Evolutionary conservation across 768 basidiomycete species (phyloP).

Genomic region (Leccinum imitatum): DNA sequence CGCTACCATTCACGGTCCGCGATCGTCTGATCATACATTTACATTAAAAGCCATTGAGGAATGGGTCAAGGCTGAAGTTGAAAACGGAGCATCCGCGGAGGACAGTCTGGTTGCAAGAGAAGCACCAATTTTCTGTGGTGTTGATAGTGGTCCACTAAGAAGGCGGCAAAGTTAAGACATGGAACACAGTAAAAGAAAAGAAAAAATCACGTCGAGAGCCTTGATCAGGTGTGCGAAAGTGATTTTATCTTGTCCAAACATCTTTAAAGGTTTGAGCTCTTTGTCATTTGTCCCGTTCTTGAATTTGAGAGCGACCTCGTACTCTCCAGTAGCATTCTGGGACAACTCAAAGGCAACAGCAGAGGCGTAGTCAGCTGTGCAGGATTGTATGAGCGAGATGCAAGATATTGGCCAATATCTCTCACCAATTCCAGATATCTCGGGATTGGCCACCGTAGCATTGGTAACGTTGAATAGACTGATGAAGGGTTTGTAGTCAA

Average conservation of each 20-base stretch:
- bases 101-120: constrained; percentile 35
- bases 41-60: constrained; percentile 30
- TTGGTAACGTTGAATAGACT: constrained; percentile 81
- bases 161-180: background rate
- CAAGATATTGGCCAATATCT: constrained; percentile 8
- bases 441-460: constrained; percentile 54
- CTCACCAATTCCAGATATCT: constrained; percentile 65
- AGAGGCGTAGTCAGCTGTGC: constrained; percentile 68
- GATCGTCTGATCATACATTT: background rate
- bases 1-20: background rate
- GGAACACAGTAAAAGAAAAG: background rate
- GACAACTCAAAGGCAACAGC: constrained; percentile 71
- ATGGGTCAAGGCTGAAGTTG: constrained; percentile 30
- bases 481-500: constrained; percentile 88
- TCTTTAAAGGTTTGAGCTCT: constrained; percentile 59
- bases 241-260: constrained; percentile 50
- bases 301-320: constrained; percentile 76
- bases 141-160: constrained; percentile 30
- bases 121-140: constrained; percentile 34
- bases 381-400: background rate
- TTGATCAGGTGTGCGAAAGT: constrained; percentile 19
- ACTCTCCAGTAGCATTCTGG: constrained; percentile 62
- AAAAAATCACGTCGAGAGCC: constrained; percentile 18
- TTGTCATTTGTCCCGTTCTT: constrained; percentile 67
- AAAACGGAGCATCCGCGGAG: constrained; percentile 32